These are phyloP conservation scores for Acmispon strigosus DNA, from an alignment of 306 rosid genomes.

Conservation along the genomic window DNA sequence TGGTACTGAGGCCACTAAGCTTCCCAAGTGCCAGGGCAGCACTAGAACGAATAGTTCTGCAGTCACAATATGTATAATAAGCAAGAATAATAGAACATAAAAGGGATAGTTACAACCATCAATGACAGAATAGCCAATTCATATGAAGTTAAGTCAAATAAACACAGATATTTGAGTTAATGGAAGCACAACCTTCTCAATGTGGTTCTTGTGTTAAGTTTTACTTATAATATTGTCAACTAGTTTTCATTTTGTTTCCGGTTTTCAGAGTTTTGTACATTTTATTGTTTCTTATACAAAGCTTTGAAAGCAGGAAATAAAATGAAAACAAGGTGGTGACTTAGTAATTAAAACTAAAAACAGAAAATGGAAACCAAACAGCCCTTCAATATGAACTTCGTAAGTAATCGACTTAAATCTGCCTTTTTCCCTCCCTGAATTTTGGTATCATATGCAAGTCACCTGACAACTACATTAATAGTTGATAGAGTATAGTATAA, in stretches of 20 bases:
- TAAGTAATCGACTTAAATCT: not conserved
- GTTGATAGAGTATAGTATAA: too few species aligned
- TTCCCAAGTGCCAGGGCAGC: conserved; percentile 97
- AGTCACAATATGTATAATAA: conserved; percentile 17
- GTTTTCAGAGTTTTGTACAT: too few species aligned
- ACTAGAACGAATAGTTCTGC: conserved; percentile 88
- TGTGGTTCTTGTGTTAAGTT: not conserved
- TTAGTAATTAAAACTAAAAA: too few species aligned
- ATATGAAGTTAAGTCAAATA: not conserved
- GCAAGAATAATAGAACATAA: conserved; percentile 13
- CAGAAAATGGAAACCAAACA: too few species aligned
- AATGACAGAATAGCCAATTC: not conserved
- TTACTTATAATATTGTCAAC: too few species aligned
- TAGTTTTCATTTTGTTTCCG: too few species aligned
- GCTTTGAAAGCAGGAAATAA: not conserved
- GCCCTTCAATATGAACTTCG: not conserved
- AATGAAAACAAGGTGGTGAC: too few species aligned
- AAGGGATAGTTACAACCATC: conserved; percentile 9
- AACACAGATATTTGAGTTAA: not conserved
- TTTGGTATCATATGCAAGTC: not conserved
- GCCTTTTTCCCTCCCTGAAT: not conserved
- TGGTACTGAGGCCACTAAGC: conserved; percentile 87
- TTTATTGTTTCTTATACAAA: too few species aligned
- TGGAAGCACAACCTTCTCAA: not conserved
- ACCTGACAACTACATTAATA: not conserved